Conservation (phyloP, 2,329 filamentous ascomycete species). For the Huntiella abstrusa region DNA sequence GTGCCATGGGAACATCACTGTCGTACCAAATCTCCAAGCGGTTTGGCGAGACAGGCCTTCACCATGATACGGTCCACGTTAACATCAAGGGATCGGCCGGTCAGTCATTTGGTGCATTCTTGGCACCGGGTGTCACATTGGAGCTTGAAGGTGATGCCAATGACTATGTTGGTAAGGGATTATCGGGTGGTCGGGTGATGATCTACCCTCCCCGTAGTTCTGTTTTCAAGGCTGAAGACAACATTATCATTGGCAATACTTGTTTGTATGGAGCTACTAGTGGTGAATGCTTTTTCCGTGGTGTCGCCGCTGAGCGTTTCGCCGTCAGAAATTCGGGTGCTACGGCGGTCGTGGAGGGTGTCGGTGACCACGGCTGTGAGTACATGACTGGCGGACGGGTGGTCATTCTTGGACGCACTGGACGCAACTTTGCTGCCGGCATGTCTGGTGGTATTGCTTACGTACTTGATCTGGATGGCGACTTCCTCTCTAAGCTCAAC, state of each 20-base stretch:
- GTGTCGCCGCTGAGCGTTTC: conserved; percentile 89
- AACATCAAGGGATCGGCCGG: conserved; percentile 94
- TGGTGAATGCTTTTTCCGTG: conserved; percentile 90
- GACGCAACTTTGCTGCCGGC: conserved; percentile 92
- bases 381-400: conserved; percentile 97
- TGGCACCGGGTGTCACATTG: conserved; percentile 81
- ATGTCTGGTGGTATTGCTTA: conserved; percentile 98
- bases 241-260: conserved; percentile 81
- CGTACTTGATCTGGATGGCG: conserved; percentile 71
- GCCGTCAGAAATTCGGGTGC: conserved; percentile 92
- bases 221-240: conserved; percentile 91
- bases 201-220: conserved; percentile 81
- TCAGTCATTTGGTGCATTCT: conserved; percentile 88
- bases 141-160: conserved; percentile 93
- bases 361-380: conserved; percentile 92
- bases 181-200: conserved; percentile 83
- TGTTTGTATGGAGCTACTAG: conserved; percentile 87
- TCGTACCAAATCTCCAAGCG: conserved; percentile 92
- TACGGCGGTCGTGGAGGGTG: conserved; percentile 86
- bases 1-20: conserved; percentile 78
- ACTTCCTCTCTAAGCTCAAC: conserved; percentile 89
- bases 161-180: conserved; percentile 90
- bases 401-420: conserved; percentile 69
- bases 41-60: conserved; percentile 75
- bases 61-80: conserved; percentile 83